These are phyloP conservation scores for Toxoplasma gondii DNA, from an alignment of 169 alveolate genomes.

Conservation along the genomic window DNA sequence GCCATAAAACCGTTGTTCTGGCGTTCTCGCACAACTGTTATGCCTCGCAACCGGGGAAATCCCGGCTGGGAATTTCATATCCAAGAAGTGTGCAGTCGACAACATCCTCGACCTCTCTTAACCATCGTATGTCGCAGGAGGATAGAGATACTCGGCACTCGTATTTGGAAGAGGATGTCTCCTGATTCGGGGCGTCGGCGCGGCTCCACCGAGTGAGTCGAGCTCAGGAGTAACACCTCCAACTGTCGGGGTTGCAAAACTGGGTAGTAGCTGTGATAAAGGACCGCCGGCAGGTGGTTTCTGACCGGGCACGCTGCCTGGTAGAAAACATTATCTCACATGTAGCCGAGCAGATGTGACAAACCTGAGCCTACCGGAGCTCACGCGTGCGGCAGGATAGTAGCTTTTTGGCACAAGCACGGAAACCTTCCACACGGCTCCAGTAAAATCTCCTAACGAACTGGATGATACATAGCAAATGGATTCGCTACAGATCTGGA, in stretches of 20 bases:
- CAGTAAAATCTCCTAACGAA: conserved; percentile 17
- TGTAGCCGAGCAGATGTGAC: neutral
- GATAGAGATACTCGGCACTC: neutral
- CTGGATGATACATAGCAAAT: neutral
- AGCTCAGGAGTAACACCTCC: neutral
- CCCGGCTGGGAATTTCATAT: too few species aligned
- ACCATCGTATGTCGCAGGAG: neutral
- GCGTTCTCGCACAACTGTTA: too few species aligned
- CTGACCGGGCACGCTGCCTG: too few species aligned
- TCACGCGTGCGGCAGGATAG: neutral
- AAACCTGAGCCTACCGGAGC: neutral
- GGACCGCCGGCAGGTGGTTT: too few species aligned
- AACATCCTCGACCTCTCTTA: neutral
- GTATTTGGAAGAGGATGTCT: neutral
- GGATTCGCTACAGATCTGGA: neutral
- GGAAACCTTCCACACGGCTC: conserved; percentile 40
- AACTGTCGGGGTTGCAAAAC: neutral
- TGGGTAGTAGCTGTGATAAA: neutral
- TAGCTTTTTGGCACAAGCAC: neutral
- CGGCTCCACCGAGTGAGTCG: neutral
- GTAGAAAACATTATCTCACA: too few species aligned
- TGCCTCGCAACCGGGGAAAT: too few species aligned
- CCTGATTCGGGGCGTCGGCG: conserved; percentile 6
- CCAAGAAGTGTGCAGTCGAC: too few species aligned
- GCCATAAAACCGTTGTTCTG: too few species aligned